phyloP scores from a whole-genome alignment of 2,329 filamentous ascomycete genomes.

The Colletotrichum limetticola region DNA sequence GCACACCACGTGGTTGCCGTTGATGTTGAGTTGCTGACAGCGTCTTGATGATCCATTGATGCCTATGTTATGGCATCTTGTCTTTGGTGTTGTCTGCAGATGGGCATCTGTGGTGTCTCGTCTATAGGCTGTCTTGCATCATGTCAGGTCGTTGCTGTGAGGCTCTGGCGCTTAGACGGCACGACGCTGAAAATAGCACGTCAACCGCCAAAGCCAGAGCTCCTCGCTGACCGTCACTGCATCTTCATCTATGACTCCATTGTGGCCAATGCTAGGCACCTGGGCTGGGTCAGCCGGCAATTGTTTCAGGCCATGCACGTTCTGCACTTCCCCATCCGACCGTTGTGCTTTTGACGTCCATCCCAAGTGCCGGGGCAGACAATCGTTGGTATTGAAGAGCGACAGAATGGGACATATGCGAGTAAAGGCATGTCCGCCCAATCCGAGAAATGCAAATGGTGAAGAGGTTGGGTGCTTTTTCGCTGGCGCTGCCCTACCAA shows the following conservation, averaged over 20 bases:
- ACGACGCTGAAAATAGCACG: background rate
- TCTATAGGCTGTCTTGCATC: too few species aligned
- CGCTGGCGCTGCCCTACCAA: background rate
- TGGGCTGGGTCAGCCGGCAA: background rate
- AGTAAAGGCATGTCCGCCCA: slow-evolving; percentile 1
- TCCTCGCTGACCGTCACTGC: background rate
- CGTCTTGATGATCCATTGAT: background rate
- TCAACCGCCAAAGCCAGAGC: background rate
- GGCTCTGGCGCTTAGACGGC: background rate
- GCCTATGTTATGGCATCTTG: background rate
- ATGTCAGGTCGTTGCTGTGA: background rate
- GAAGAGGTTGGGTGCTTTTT: background rate
- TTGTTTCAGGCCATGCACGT: slow-evolving; percentile 30
- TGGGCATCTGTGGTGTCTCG: too few species aligned
- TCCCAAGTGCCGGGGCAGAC: slow-evolving; percentile 2
- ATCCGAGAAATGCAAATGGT: slow-evolving; percentile 14
- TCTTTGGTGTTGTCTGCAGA: background rate
- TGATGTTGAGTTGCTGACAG: slow-evolving; percentile 4
- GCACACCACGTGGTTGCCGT: slow-evolving; percentile 30
- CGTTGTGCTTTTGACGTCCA: slow-evolving; percentile 21
- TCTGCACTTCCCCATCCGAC: slow-evolving; percentile 21
- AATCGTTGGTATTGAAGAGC: too few species aligned
- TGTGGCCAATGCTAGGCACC: slow-evolving; percentile 10
- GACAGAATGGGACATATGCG: background rate
- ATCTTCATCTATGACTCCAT: background rate